Evolutionary conservation across 441 rosid genomes (phyloP).

Genomic region (Pelargonium myrrhifolium): DNA sequence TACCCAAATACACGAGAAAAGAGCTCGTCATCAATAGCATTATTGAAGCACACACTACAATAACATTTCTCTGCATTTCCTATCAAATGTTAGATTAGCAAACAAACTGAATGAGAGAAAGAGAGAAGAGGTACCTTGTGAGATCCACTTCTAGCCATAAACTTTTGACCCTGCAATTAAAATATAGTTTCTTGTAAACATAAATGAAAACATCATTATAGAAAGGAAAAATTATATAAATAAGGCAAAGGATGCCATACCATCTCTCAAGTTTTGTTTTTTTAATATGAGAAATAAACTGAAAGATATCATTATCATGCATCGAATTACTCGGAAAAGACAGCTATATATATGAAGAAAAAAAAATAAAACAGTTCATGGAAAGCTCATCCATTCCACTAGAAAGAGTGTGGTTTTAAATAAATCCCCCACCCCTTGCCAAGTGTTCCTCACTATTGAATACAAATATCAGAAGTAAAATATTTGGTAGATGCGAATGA

Average conservation of each 20-base stretch:
- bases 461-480: not conserved
- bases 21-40: not conserved
- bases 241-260: slow-evolving; percentile 3
- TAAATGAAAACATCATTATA: not conserved
- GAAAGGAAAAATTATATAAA: slow-evolving; percentile 5
- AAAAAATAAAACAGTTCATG: not conserved
- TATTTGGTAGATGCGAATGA: not conserved
- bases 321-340: not conserved
- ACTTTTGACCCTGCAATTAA: slow-evolving; percentile 40
- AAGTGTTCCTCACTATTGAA: not conserved
- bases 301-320: not conserved
- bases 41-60: not conserved
- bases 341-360: not conserved
- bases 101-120: slow-evolving; percentile 14
- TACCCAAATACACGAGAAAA: not conserved
- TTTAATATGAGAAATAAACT: not conserved
- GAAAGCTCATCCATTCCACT: not conserved
- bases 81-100: not conserved
- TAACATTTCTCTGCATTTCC: not conserved
- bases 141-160: slow-evolving; percentile 49
- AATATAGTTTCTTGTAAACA: slow-evolving; percentile 18
- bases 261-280: not conserved
- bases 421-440: not conserved
- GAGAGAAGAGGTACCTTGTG: slow-evolving; percentile 44
- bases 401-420: not conserved